These are phyloP conservation scores for Neurospora sp. DNA, from an alignment of 2,329 filamentous ascomycete genomes.

Conservation along the genomic window DNA sequence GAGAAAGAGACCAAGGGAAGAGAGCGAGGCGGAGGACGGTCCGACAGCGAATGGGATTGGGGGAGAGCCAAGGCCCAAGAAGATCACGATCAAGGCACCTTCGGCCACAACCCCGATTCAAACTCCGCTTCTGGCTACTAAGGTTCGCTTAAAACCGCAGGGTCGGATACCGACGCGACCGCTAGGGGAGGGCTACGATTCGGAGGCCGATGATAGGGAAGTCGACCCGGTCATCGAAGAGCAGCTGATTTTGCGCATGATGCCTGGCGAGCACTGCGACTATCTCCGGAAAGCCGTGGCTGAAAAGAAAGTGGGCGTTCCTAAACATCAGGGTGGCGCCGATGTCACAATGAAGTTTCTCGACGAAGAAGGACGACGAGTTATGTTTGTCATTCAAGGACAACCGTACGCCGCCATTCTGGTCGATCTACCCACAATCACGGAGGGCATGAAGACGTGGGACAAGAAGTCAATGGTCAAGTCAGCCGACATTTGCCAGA, in stretches of 20 bases:
- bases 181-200: conserved; percentile 87
- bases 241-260: conserved; percentile 82
- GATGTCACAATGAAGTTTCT: conserved; percentile 78
- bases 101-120: neutral
- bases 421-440: conserved; percentile 77
- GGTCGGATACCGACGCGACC: conserved; percentile 60
- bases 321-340: conserved; percentile 54
- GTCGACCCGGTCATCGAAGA: conserved; percentile 81
- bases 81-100: conserved; percentile 39
- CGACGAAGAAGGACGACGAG: conserved; percentile 62
- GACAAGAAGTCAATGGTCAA: conserved; percentile 83
- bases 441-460: conserved; percentile 90
- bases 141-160: conserved; percentile 26
- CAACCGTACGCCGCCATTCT: conserved; percentile 67
- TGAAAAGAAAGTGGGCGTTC: conserved; percentile 65
- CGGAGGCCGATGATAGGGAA: conserved; percentile 86
- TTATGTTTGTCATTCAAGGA: conserved; percentile 59
- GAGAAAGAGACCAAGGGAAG: conserved; percentile 52
- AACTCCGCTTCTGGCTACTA: neutral
- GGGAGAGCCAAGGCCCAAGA: conserved; percentile 32
- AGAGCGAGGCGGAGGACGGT: conserved; percentile 39
- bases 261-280: conserved; percentile 76
- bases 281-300: conserved; percentile 68
- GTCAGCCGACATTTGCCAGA: conserved; percentile 79
- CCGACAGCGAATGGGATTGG: conserved; percentile 22